phyloP scores from a whole-genome alignment of 768 basidiomycete species.

The Strobilomyces dryophilus region DNA sequence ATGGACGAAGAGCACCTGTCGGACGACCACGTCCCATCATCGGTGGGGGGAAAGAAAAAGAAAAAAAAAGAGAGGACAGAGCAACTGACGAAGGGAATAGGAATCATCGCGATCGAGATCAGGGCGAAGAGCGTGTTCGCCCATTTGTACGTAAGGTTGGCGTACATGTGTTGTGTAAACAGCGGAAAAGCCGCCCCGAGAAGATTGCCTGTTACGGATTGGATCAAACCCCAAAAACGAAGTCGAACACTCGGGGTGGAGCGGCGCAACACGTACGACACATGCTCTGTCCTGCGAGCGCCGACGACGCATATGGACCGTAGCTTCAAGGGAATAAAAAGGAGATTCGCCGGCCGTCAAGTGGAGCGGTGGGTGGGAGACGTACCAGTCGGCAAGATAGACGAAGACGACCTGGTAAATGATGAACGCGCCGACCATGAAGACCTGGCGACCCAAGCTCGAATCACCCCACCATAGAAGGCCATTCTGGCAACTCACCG shows the following conservation, averaged over 20 bases:
- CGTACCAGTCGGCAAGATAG: conserved; percentile 62
- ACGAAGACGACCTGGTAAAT: conserved; percentile 58
- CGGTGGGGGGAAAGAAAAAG: too few relatives aligned
- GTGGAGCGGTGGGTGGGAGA: background rate
- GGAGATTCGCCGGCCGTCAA: background rate
- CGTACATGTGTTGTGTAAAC: conserved; percentile 59
- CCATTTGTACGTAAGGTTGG: conserved; percentile 53
- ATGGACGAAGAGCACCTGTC: conserved; percentile 29
- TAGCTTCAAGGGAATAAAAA: conserved; percentile 31
- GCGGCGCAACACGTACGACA: conserved; percentile 37
- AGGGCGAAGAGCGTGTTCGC: conserved; percentile 55
- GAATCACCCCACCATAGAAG: background rate
- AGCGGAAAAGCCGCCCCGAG: conserved; percentile 54
- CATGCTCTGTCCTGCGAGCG: conserved; percentile 63
- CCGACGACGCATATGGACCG: conserved; percentile 63
- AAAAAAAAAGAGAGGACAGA: too few relatives aligned
- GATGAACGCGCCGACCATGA: conserved; percentile 47
- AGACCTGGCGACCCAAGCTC: conserved; percentile 33
- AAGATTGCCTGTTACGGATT: conserved; percentile 40
- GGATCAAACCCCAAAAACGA: conserved; percentile 8
- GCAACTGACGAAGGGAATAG: conserved; percentile 52
- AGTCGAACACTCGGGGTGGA: conserved; percentile 6
- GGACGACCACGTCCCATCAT: too few relatives aligned
- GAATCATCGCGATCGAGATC: conserved; percentile 50
- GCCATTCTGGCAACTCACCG: conserved; percentile 9